phyloP scores from a whole-genome alignment of 257 asterid genomes.

The Striga asiatica region DNA sequence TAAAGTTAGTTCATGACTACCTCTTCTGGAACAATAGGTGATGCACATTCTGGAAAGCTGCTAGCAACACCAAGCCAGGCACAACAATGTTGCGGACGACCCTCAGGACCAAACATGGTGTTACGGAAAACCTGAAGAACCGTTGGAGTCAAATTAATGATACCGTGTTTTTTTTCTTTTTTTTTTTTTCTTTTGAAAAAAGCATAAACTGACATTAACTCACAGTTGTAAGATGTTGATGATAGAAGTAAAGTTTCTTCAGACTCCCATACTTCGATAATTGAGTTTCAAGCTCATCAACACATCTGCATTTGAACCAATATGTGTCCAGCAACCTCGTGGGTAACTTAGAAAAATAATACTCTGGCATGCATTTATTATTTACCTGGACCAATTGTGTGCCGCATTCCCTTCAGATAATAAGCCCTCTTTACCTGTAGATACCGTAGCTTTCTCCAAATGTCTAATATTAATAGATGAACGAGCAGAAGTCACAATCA shows the following conservation, averaged over 20 bases:
- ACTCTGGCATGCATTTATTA: constrained; percentile 9
- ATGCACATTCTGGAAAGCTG: constrained; percentile 96
- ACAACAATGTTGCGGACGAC: constrained; percentile 99
- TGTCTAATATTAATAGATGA: constrained; percentile 93
- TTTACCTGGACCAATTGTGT: constrained; percentile 94
- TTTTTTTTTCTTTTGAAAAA: neutral
- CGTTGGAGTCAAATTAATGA: constrained; percentile 22
- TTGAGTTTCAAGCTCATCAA: constrained; percentile 93
- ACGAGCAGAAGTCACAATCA: constrained; percentile 97
- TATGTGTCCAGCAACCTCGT: constrained; percentile 12
- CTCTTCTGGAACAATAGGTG: constrained; percentile 88
- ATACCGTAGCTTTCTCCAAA: constrained; percentile 95
- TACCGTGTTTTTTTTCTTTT: neutral
- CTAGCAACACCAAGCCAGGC: constrained; percentile 99
- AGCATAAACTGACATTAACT: constrained; percentile 21
- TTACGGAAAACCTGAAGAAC: constrained; percentile 71
- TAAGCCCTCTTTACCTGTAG: constrained; percentile 96
- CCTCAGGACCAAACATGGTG: constrained; percentile 99
- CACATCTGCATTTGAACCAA: constrained; percentile 57
- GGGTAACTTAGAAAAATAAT: constrained; percentile 13
- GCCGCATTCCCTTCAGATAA: constrained; percentile 97
- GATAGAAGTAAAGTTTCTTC: constrained; percentile 94
- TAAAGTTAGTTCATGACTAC: constrained; percentile 28
- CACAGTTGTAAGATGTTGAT: constrained; percentile 93
- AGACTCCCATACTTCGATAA: constrained; percentile 83